Percentiles rank a stretch among this genome's conserved stretches.
Conservation (phyloP, 805 yeast species). For the Starmerella cellae region DNA sequence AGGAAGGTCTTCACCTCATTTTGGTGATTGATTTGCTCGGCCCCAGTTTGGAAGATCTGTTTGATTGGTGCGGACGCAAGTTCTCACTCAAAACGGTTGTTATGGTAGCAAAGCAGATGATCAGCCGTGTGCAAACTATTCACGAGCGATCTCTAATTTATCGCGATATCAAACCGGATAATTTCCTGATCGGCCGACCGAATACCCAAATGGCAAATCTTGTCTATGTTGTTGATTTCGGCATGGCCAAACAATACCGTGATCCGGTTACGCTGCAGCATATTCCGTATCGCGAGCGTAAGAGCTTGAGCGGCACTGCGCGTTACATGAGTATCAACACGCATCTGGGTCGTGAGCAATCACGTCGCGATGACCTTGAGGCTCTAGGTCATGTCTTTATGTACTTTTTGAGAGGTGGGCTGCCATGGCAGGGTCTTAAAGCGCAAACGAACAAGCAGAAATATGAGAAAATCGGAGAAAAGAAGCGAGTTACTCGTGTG, state of each 20-base stretch:
- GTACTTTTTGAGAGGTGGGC: constrained; percentile 73
- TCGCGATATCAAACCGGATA: constrained; percentile 96
- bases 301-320: constrained; percentile 95
- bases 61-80: constrained; percentile 95
- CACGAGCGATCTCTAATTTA: constrained; percentile 86
- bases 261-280: constrained; percentile 93
- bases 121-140: constrained; percentile 67
- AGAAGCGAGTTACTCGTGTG: constrained; percentile 79
- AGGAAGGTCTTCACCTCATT: constrained; percentile 93
- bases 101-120: constrained; percentile 91
- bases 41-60: constrained; percentile 88
- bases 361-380: constrained; percentile 91
- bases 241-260: constrained; percentile 96
- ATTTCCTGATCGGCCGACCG: constrained; percentile 85
- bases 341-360: constrained; percentile 92
- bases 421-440: constrained; percentile 98
- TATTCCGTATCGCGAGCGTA: constrained; percentile 92
- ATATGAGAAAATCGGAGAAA: constrained; percentile 94
- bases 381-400: constrained; percentile 93
- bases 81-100: constrained; percentile 80
- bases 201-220: constrained; percentile 70
- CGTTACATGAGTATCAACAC: constrained; percentile 96
- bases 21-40: constrained; percentile 89
- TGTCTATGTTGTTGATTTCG: constrained; percentile 87
- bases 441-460: constrained; percentile 97